These are phyloP conservation scores for Ormosia semicastrata DNA, from an alignment of 306 rosid genomes.

Conservation along the genomic window DNA sequence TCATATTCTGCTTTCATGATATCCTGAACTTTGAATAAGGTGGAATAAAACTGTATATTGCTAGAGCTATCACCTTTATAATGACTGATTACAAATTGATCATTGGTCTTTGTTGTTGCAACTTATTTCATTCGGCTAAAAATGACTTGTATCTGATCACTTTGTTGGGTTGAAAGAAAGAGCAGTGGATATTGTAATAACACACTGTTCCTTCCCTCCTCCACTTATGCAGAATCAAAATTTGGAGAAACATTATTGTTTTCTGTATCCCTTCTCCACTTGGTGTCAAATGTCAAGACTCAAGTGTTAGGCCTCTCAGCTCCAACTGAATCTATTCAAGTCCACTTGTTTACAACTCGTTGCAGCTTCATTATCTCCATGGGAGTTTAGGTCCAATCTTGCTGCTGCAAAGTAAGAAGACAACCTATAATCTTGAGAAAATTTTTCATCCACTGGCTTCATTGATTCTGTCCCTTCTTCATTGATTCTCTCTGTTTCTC, in stretches of 20 bases:
- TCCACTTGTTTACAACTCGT: conserved; percentile 58
- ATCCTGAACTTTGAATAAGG: conserved; percentile 2
- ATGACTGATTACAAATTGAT: conserved; percentile 20
- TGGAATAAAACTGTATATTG: conserved; percentile 6
- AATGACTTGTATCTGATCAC: conserved; percentile 6
- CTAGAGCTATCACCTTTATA: conserved; percentile 24
- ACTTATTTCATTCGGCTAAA: conserved; percentile 37
- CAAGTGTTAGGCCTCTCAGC: conserved; percentile 22
- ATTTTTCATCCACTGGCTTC: conserved; percentile 34
- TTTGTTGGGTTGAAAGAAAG: neutral
- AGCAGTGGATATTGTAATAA: neutral
- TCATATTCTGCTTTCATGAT: neutral
- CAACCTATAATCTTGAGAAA: conserved; percentile 34
- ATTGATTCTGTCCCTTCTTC: conserved; percentile 28
- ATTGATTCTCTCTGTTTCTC: conserved; percentile 36
- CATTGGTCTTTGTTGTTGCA: conserved; percentile 17
- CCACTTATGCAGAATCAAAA: conserved; percentile 18
- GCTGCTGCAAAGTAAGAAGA: conserved; percentile 54
- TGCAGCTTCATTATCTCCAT: conserved; percentile 58
- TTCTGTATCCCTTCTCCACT: neutral
- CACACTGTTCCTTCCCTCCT: conserved; percentile 7
- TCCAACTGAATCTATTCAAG: conserved; percentile 65
- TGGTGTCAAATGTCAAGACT: neutral
- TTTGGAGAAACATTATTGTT: neutral
- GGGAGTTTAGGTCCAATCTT: conserved; percentile 70